phyloP scores from a whole-genome alignment of 345 rosid genomes.

The Syzygium aqueum region DNA sequence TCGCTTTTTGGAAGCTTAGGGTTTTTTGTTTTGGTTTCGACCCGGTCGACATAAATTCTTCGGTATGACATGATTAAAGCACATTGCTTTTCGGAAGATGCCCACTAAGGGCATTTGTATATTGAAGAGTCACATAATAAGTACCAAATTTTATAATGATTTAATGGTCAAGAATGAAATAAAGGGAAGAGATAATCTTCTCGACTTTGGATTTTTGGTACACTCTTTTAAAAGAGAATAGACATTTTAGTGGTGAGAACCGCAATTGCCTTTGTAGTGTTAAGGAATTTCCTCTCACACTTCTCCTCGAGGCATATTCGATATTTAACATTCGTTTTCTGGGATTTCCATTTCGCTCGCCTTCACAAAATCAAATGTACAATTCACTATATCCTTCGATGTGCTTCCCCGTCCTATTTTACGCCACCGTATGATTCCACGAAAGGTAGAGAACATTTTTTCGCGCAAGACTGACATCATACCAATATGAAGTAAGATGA shows the following conservation, averaged over 20 bases:
- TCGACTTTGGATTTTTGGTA: not conserved
- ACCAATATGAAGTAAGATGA: not conserved
- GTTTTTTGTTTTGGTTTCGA: not conserved
- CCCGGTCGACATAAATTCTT: not conserved
- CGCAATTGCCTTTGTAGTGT: not conserved
- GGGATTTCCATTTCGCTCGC: not conserved
- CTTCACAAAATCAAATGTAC: not conserved
- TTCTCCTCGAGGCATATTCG: not conserved
- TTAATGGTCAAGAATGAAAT: not conserved
- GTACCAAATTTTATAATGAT: not conserved
- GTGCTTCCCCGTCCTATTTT: not conserved
- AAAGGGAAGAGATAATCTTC: not conserved
- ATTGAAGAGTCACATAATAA: not conserved
- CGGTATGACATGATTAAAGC: not conserved
- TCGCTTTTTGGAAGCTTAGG: not conserved
- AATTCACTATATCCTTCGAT: not conserved
- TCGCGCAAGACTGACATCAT: not conserved
- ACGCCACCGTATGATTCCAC: not conserved
- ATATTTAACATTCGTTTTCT: not conserved
- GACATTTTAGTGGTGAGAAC: not conserved
- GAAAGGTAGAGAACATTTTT: not conserved
- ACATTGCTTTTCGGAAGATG: not conserved
- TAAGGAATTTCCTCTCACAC: not conserved
- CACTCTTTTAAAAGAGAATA: not conserved
- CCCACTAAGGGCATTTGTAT: not conserved